Conservation (phyloP, 768 basidiomycete genomes). For the Psilocybe azurescens region DNA sequence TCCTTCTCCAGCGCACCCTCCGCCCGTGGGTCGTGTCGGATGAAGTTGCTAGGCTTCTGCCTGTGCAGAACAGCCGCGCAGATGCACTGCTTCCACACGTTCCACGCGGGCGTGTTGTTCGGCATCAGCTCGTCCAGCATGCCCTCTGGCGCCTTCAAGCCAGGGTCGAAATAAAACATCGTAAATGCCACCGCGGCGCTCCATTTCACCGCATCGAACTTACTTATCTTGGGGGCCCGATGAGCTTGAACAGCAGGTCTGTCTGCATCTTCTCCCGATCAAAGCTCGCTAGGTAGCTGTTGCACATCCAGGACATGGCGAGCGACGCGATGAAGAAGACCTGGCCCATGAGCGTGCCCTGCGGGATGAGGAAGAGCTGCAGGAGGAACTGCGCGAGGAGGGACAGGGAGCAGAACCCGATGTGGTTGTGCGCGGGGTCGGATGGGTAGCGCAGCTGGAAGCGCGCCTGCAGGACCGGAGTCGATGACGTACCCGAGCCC, state of each 20-base stretch:
- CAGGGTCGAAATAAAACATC: constrained; percentile 8
- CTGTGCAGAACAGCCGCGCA: constrained; percentile 3
- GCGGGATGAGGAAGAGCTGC: constrained; percentile 21
- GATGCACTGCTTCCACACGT: constrained; percentile 13
- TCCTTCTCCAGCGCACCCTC: neutral
- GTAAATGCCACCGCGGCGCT: constrained; percentile 10
- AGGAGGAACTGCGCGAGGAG: constrained; percentile 17
- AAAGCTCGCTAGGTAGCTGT: constrained; percentile 17
- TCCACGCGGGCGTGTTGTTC: constrained; percentile 18
- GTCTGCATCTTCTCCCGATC: constrained; percentile 15
- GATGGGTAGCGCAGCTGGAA: constrained; percentile 10
- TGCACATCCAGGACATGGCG: constrained; percentile 20
- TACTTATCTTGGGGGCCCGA: constrained; percentile 3
- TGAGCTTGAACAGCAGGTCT: constrained; percentile 12
- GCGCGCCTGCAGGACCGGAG: constrained; percentile 6
- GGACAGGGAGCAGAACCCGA: constrained; percentile 16
- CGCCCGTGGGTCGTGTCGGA: neutral
- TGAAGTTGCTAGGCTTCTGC: constrained; percentile 3
- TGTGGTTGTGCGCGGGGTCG: constrained; percentile 12
- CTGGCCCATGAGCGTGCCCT: constrained; percentile 17
- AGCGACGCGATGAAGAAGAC: constrained; percentile 18
- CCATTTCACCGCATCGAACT: constrained; percentile 6
- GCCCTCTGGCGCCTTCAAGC: constrained; percentile 1
- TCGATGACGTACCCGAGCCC: constrained; percentile 15
- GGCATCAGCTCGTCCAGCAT: constrained; percentile 15